Evolutionary conservation across 164 flowering plant species (phyloP), one percentile per base, ranked within the genome.

Genomic region (Stephania japonica): DNA sequence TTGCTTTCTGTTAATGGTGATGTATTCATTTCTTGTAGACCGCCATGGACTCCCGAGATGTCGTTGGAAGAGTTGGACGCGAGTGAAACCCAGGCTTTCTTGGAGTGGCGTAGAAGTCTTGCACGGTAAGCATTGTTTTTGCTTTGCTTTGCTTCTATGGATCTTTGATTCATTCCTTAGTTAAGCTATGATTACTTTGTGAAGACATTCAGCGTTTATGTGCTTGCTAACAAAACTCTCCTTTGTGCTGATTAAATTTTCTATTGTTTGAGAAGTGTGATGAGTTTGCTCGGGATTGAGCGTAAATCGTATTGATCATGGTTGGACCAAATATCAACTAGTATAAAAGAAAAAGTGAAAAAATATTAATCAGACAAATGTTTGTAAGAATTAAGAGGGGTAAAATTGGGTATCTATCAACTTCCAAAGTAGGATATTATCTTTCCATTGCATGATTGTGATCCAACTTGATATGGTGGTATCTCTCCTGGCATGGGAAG

Each of bases 41-140:
- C 99, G 6, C 90, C 90, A 8, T 95, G 99, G 99, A 87, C 80
- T 74, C 63, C 90, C 44, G 76, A 61, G 73, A 95, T 93, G 98
- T 72, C 96, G 5, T 86, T 82, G 70, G 98, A 93, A 76, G 92
- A 89, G 83, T 92, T 93, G 75, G 97, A 93, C 82, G 77, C 76
- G 7, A 90, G 87, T 82, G 99, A 95, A 77, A 85, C 74, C 73
- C 89, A 85, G 50, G 81, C 98, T 75, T 91, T 95, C 79, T 76
- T 95, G 32, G 72, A 69, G 11, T 95, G 99, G 99, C 94, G 99
- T 5, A 86, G 97, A 74, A 82, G 70, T 75, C 94, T 95, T 79
- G 99, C 92, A 27, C 84, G 92, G 99, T 93, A 47, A 78, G 85
- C 3, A 49, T 41, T 65, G 21, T 65, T 63, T 23, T 26, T 69